Percentiles rank a stretch among this genome's conserved stretches.
These are phyloP conservation scores for Rugonectria rugulosa DNA, from an alignment of 2,329 filamentous ascomycete genomes.

Conservation along the genomic window DNA sequence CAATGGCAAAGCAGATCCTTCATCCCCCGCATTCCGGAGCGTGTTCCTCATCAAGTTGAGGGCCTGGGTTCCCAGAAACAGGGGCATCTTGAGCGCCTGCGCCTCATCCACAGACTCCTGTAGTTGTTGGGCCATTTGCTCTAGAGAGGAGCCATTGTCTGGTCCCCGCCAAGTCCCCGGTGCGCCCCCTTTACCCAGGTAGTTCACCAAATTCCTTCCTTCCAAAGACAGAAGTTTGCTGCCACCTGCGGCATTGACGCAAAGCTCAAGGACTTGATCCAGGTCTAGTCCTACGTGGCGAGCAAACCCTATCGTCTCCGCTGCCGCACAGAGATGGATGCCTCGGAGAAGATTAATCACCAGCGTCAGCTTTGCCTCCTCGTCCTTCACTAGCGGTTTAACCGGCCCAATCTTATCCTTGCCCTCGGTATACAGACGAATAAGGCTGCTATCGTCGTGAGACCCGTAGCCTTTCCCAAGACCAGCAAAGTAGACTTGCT, in stretches of 20 bases:
- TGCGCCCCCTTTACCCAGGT: not conserved
- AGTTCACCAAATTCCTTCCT: not conserved
- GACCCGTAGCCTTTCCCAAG: constrained; percentile 60
- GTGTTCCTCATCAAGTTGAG: constrained; percentile 3
- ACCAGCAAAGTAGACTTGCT: constrained; percentile 69
- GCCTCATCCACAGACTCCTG: constrained; percentile 4
- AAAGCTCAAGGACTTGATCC: constrained; percentile 17
- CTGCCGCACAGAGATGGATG: constrained; percentile 17
- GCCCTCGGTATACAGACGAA: constrained; percentile 9
- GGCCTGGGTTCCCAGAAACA: constrained; percentile 6
- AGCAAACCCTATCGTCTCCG: constrained; percentile 13
- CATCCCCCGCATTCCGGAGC: too few relatives aligned
- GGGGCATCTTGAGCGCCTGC: constrained; percentile 9
- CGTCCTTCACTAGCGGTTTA: not conserved
- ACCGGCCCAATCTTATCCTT: not conserved
- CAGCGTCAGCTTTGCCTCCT: constrained; percentile 1
- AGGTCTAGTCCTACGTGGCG: constrained; percentile 8
- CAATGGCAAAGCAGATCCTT: too few relatives aligned
- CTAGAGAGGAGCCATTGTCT: not conserved
- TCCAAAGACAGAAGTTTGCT: constrained; percentile 2
- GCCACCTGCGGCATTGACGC: constrained; percentile 15
- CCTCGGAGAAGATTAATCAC: constrained; percentile 13
- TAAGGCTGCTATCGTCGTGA: constrained; percentile 10
- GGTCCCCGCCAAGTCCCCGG: not conserved
- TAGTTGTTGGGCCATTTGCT: not conserved